A percentile compares a stretch with the other conserved stretches of the same genome.
phyloP scores from a whole-genome alignment of 768 basidiomycete genomes.

The Tylopilus balloui region DNA sequence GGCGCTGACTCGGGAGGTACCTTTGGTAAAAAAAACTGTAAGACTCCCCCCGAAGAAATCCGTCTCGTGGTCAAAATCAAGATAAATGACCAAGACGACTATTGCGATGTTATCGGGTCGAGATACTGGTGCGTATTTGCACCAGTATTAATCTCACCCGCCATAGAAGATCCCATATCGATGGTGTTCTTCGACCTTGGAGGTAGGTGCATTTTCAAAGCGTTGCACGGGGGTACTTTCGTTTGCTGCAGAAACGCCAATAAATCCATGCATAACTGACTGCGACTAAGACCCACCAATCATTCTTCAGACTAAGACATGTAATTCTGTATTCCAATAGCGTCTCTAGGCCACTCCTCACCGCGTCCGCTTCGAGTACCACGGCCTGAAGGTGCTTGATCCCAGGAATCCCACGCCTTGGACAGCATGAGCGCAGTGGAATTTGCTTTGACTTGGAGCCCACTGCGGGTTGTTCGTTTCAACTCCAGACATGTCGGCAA shows the following conservation, averaged over 20 bases:
- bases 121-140: background rate
- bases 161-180: too few species aligned
- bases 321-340: background rate
- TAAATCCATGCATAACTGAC: background rate
- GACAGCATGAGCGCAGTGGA: background rate
- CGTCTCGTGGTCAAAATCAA: too few species aligned
- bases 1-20: too few species aligned
- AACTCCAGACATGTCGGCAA: background rate
- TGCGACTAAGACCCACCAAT: background rate
- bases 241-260: background rate
- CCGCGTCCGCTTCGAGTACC: background rate
- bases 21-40: too few species aligned
- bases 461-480: background rate
- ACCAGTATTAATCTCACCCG: background rate
- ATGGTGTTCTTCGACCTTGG: background rate
- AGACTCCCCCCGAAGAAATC: too few species aligned
- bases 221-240: background rate
- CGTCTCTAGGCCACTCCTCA: background rate
- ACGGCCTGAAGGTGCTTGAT: background rate
- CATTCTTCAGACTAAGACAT: background rate
- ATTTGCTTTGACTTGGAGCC: too few species aligned
- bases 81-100: too few species aligned
- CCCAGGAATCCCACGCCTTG: background rate
- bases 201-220: background rate
- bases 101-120: too few species aligned